phyloP scores from a whole-genome alignment of 2,329 filamentous ascomycete species.

The Colletotrichum eleusines region DNA sequence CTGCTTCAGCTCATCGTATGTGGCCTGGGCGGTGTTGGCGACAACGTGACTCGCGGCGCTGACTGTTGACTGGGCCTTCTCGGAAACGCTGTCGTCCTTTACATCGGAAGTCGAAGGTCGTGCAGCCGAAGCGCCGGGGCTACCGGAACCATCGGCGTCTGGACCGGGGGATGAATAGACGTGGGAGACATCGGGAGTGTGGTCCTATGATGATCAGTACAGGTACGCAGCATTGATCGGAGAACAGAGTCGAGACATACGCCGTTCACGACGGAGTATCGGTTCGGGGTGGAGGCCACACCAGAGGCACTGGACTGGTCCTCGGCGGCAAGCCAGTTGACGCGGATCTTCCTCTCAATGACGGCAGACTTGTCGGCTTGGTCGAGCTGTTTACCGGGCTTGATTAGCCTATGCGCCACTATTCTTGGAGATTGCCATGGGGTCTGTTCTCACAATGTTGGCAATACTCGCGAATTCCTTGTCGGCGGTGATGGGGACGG shows the following conservation, averaged over 20 bases:
- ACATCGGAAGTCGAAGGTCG: slow-evolving; percentile 50
- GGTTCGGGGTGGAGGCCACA: slow-evolving; percentile 55
- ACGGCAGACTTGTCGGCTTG: slow-evolving; percentile 82
- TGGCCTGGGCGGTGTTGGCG: slow-evolving; percentile 57
- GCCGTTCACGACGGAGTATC: slow-evolving; percentile 54
- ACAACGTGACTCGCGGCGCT: slow-evolving; percentile 62
- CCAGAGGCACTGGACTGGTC: slow-evolving; percentile 50
- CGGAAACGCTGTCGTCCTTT: slow-evolving; percentile 48
- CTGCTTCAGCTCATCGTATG: slow-evolving; percentile 72
- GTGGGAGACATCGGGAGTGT: slow-evolving; percentile 60
- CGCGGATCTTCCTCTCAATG: slow-evolving; percentile 95
- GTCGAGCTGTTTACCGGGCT: slow-evolving; percentile 72
- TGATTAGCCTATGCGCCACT: slow-evolving; percentile 23
- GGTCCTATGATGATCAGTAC: slow-evolving; percentile 48
- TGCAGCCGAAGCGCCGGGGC: slow-evolving; percentile 45
- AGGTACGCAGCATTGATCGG: not conserved
- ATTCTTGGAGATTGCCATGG: not conserved
- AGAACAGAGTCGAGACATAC: slow-evolving; percentile 15
- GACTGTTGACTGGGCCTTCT: slow-evolving; percentile 49
- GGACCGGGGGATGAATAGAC: slow-evolving; percentile 60
- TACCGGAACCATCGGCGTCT: slow-evolving; percentile 46
- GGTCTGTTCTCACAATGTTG: slow-evolving; percentile 45
- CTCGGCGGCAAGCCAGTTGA: slow-evolving; percentile 81
- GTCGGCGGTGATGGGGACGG: slow-evolving; percentile 83
- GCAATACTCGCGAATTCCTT: slow-evolving; percentile 86